Percentiles rank a stretch among this genome's conserved stretches.
Evolutionary conservation across 768 basidiomycete genomes (phyloP).

Genomic region (Lentinus tigrinus): DNA sequence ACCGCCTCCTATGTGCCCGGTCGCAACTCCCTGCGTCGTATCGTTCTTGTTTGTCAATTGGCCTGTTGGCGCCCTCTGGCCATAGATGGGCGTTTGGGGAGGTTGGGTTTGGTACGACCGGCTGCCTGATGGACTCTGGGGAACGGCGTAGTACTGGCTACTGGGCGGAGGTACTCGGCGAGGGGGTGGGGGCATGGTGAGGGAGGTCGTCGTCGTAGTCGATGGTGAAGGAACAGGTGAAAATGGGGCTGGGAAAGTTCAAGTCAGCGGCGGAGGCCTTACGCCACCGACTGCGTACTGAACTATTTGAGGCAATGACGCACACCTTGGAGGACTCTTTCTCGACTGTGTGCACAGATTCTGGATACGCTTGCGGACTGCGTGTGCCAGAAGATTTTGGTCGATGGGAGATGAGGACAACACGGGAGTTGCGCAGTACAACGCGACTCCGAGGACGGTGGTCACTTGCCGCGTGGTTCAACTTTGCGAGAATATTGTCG

Average conservation of each 20-base stretch:
- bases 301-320: not conserved
- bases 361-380: no score
- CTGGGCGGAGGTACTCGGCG: conserved; percentile 42
- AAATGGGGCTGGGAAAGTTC: not conserved
- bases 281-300: conserved; percentile 14
- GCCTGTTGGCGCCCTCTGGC: conserved; percentile 20
- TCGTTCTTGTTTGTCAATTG: conserved; percentile 39
- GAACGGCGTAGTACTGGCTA: conserved; percentile 65
- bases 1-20: conserved; percentile 71
- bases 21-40: conserved; percentile 77
- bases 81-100: conserved; percentile 13
- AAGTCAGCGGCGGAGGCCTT: conserved; percentile 4
- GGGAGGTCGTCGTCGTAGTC: not conserved
- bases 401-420: no score
- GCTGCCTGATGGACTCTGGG: conserved; percentile 50
- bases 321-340: not conserved
- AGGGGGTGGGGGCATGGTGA: conserved; percentile 34
- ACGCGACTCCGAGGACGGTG: no score
- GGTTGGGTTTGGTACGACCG: conserved; percentile 27
- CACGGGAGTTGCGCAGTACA: no score
- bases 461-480: not conserved
- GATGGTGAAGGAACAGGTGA: not conserved
- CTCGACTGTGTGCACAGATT: no score
- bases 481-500: no score
- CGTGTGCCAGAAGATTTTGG: no score